Evolutionary conservation across 331 rosid species (phyloP), one percentile per base, ranked within the genome.

Genomic region (Telfairia occidentalis): DNA sequence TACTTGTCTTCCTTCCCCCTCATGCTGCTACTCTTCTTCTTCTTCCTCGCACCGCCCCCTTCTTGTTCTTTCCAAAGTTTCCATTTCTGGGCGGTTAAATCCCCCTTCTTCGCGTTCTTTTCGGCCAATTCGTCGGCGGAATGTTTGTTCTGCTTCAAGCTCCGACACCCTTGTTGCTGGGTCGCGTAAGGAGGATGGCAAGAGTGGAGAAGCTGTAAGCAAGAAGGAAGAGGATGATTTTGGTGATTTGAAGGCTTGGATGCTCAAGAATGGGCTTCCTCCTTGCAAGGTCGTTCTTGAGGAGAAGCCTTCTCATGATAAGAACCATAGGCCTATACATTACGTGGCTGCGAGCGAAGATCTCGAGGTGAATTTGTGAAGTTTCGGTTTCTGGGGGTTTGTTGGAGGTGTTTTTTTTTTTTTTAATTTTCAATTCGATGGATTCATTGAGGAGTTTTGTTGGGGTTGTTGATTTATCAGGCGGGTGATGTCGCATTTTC

Each of bases 301-400:
- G 24, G 98, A 91, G 30, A 86, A 78, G 54, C 83, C 96, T 81
- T 82, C 92, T 10, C 86, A 76, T 72, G 77, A 85, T 84, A 87
- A 77, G 71, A 81, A 74, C 54, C 91, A 61, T 45, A 78, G 88
- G 73, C 86, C 97, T 9, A 94, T 91, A 34, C 98, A 88, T 76
- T 94, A 89, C 72, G 95, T 94, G n/a, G 96, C 98, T 59, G 96
- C 98, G 5, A 91, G 90, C 50, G 85, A 91, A 87, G 92, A 89
- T 85, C 98, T 94, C 78, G 82, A 90, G 96, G 98, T 93, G 76
- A 28, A 37, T 71, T 50, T 74, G 18, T 24, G 5, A 18, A 12
- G 8, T 8, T 69, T 49, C n/a, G 28, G 40, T 46, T 7, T 52
- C 52, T 55, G 75, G 52, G 55, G 10, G n/a, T 19, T 78, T 15